Base-by-base conservation (phyloP, 2,329 filamentous ascomycete genomes). In the Aspergillus candidus region DNA sequence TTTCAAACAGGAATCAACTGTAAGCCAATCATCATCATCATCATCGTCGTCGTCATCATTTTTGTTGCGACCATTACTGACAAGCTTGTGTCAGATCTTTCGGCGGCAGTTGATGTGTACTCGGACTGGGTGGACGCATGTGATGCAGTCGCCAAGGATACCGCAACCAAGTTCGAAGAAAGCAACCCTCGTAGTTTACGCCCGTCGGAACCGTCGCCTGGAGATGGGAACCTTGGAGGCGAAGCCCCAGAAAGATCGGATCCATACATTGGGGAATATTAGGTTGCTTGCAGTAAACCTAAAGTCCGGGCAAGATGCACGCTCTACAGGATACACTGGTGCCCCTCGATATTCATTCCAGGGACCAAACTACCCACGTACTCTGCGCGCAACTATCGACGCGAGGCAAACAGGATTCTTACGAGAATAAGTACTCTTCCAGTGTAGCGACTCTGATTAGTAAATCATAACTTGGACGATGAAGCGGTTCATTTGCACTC, bases 41-140 rank as follows among this genome's bases (percentile, higher is more conserved):
- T 14, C 6, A 12, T 14, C 15, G 18, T 6, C 17, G 32, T 13
- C 4, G 11, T 31, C 30, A 14, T 10, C 22, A 30, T 22, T 4
- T 12, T 18, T 17, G 11, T 27, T 31, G 32, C 32, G n/a, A 29
- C 30, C 31, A 35, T 31, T 42, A n/a, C 34, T 11, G 15, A 18
- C 18, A 22, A 13, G 6, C 6, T 50, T 27, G 22, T 27, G 10
- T 8, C 8, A 94, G 88, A 94, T 66, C 81, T 97, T 18, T 94
- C 88, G 18, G 87, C 86, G 11, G 80, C 88, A 0, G 89, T 98
- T 37, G 93, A 98, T 63, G 91, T 98, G 6, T 98, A 98, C 63
- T 87, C 88, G 30, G 93, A 97, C 67, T 98, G 93, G 93, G 88
- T 98, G 51, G 93, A 98, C 70, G 93, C 93, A n/a, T 86, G 83